Conservation (phyloP, 495 filamentous ascomycete genomes). For the Xylaria castorea region DNA sequence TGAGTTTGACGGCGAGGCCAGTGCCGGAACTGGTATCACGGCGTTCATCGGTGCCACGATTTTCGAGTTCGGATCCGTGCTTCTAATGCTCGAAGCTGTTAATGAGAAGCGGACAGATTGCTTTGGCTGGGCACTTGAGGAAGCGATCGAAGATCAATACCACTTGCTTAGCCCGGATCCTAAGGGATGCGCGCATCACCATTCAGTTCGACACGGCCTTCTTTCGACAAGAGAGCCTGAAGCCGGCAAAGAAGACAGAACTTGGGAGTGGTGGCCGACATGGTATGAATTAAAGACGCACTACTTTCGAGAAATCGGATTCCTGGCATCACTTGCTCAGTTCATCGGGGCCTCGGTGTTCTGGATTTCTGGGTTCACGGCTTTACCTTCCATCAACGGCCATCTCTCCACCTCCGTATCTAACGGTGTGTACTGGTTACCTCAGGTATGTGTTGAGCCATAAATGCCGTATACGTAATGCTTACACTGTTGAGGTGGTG, state of each 20-base stretch:
- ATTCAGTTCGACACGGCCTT: constrained; percentile 35
- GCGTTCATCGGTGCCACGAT: constrained; percentile 74
- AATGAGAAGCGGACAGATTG: constrained; percentile 71
- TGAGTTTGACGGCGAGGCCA: constrained; percentile 61
- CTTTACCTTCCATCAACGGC: constrained; percentile 63
- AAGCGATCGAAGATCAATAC: constrained; percentile 44
- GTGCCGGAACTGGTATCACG: constrained; percentile 64
- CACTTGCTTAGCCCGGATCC: constrained; percentile 39
- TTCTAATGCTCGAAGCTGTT: constrained; percentile 72
- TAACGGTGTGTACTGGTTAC: constrained; percentile 67
- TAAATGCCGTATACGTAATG: neutral
- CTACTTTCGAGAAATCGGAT: constrained; percentile 72
- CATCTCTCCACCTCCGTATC: constrained; percentile 40
- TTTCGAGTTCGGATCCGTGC: constrained; percentile 69
- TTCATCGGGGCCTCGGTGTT: constrained; percentile 70
- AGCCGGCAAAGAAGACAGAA: constrained; percentile 24
- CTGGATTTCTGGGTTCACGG: constrained; percentile 72
- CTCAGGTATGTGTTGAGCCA: constrained; percentile 4
- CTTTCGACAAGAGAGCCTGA: constrained; percentile 4
- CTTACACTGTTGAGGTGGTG: constrained; percentile 57
- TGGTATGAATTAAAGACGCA: constrained; percentile 63
- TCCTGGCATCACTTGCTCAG: constrained; percentile 67
- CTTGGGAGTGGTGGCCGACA: constrained; percentile 69
- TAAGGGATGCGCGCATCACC: constrained; percentile 61
- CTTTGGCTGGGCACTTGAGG: constrained; percentile 74